Percentiles rank a stretch among this genome's conserved stretches.
Conservation (phyloP, 805 yeast genomes). For the Candida silvicultrix region DNA sequence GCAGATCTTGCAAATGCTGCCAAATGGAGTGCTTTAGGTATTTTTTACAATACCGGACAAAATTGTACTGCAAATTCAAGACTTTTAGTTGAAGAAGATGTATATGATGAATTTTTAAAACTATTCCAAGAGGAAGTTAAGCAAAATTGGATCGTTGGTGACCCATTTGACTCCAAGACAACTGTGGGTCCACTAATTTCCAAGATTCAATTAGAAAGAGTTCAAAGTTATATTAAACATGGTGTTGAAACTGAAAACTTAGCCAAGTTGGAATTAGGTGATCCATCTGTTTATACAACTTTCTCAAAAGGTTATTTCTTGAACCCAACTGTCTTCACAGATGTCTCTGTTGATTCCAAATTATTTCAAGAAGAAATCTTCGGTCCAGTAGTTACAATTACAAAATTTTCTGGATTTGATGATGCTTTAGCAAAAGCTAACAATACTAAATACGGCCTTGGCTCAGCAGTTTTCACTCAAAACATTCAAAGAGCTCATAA, state of each 20-base stretch:
- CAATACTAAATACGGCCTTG: slow-evolving; percentile 71
- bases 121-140: slow-evolving; percentile 38
- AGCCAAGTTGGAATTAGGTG: slow-evolving; percentile 34
- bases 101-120: slow-evolving; percentile 47
- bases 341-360: slow-evolving; percentile 57
- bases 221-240: slow-evolving; percentile 34
- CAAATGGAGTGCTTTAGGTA: slow-evolving; percentile 62
- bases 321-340: slow-evolving; percentile 71
- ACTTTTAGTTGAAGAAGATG: slow-evolving; percentile 47
- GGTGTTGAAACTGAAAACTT: slow-evolving; percentile 47
- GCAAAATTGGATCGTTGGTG: slow-evolving; percentile 48
- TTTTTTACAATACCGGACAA: slow-evolving; percentile 62
- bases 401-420: slow-evolving; percentile 57
- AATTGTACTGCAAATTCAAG: slow-evolving; percentile 65
- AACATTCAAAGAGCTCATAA: slow-evolving; percentile 61
- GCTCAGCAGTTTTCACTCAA: slow-evolving; percentile 72
- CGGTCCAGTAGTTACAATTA: slow-evolving; percentile 76
- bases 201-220: slow-evolving; percentile 48
- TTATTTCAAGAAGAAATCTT: slow-evolving; percentile 79
- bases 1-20: slow-evolving; percentile 61
- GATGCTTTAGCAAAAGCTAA: slow-evolving; percentile 70
- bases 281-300: slow-evolving; percentile 24
- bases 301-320: slow-evolving; percentile 50
- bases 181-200: slow-evolving; percentile 62
- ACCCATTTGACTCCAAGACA: slow-evolving; percentile 39